A percentile compares a stretch with the other conserved stretches of the same genome.
Evolutionary conservation across 352 stramenopile genomes (phyloP).

Genomic region (Pythium coloratum): DNA sequence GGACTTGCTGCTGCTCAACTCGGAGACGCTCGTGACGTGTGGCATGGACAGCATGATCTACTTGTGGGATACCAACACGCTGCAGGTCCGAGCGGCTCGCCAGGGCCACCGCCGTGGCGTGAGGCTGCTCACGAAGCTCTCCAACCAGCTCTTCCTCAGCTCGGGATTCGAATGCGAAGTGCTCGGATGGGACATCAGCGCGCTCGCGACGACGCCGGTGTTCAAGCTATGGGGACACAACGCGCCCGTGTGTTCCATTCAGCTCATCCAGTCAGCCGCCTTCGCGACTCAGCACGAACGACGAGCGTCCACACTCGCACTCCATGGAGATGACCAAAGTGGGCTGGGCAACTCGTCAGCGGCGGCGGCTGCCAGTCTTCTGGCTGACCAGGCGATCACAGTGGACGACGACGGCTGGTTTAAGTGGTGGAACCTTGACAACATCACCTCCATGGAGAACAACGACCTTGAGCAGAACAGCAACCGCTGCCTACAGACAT

Average conservation of each 20-base stretch:
- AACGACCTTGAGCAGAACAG: slow-evolving; percentile 54
- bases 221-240: slow-evolving; percentile 72
- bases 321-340: background rate
- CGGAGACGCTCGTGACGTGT: slow-evolving; percentile 65
- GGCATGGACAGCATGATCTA: slow-evolving; percentile 79
- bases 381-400: slow-evolving; percentile 71
- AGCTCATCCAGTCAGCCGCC: slow-evolving; percentile 48
- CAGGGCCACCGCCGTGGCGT: slow-evolving; percentile 66
- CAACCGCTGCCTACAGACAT: slow-evolving; percentile 66
- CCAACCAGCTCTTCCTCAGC: slow-evolving; percentile 68
- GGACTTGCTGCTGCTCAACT: slow-evolving; percentile 71
- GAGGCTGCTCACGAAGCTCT: slow-evolving; percentile 60
- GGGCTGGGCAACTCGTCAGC: background rate
- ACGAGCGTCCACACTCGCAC: background rate
- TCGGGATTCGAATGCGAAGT: slow-evolving; percentile 76
- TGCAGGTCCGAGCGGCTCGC: slow-evolving; percentile 47
- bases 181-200: slow-evolving; percentile 72
- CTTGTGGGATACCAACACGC: slow-evolving; percentile 61
- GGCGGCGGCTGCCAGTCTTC: slow-evolving; percentile 21
- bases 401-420: slow-evolving; percentile 84
- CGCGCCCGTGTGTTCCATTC: slow-evolving; percentile 65
- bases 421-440: slow-evolving; percentile 77
- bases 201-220: slow-evolving; percentile 54
- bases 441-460: slow-evolving; percentile 64
- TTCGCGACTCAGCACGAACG: slow-evolving; percentile 20